Percentiles rank a stretch among this genome's conserved stretches.
These are phyloP conservation scores for Kwoniella shivajii DNA, from an alignment of 1,284 basidiomycete genomes.

Conservation along the genomic window DNA sequence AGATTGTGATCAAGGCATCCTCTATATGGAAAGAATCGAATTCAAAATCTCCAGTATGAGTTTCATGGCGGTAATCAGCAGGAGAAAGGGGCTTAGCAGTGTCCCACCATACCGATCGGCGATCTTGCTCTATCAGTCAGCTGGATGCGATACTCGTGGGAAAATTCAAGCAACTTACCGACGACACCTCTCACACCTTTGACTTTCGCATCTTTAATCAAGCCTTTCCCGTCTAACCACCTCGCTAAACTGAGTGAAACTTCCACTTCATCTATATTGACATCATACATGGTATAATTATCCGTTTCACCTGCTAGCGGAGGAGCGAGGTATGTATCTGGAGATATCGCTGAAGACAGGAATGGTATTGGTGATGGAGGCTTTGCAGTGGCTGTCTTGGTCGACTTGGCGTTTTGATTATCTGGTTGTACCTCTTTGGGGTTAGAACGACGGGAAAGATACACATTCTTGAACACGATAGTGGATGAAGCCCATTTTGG, in stretches of 20 bases:
- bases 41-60: constrained; percentile 84
- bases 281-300: constrained; percentile 85
- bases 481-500: constrained; percentile 96
- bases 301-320: constrained; percentile 36
- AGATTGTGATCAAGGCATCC: constrained; percentile 90
- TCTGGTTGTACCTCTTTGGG: constrained; percentile 44
- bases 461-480: constrained; percentile 96
- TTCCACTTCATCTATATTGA: constrained; percentile 91
- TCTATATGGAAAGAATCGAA: constrained; percentile 86
- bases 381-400: constrained; percentile 33
- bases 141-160: neutral
- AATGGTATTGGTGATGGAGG: constrained; percentile 44
- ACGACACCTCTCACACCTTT: constrained; percentile 93
- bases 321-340: constrained; percentile 39
- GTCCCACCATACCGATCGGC: constrained; percentile 87
- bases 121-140: constrained; percentile 61
- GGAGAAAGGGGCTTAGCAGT: constrained; percentile 75
- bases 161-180: constrained; percentile 59
- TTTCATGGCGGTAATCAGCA: constrained; percentile 72
- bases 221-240: constrained; percentile 95
- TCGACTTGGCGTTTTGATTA: constrained; percentile 44
- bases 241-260: constrained; percentile 89
- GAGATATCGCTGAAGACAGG: constrained; percentile 42
- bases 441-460: constrained; percentile 76
- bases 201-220: constrained; percentile 86